Base-by-base conservation (phyloP, 257 asterid genomes). In the Pogostemon cablin region DNA sequence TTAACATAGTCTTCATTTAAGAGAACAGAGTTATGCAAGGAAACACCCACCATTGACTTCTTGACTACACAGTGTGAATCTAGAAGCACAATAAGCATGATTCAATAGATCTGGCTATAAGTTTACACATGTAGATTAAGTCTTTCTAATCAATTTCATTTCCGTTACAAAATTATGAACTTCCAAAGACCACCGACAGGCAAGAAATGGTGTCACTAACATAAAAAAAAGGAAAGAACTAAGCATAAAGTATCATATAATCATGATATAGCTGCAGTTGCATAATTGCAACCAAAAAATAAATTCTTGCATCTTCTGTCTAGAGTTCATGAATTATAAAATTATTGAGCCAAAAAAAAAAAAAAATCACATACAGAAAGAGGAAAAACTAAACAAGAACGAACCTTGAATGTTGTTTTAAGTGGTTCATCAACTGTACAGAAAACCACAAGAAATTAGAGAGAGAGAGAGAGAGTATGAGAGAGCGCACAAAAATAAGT, bases 391-490 rank as follows among this genome's bases (percentile, higher is more conserved):
- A 38, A 54, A 44, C 25, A 52, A 68, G 15, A 39, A 39, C 75
- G 58, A 73, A 88, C 92, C 92, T 86, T 72, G 75, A 86, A 86
- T 67, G 95, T 86, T 68, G 69, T 82, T 72, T 76, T 78, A 60
- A 81, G 83, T 35, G 86, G 44, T 46, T 82, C 95, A 60, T 88
- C 95, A 68, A 83, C 95, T 88, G 90, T 82, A 73, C 43, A 68
- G 17, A 78, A 73, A 64, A 46, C 52, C 57, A 9, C 58, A 72
- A 72, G 10, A 54, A 77, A 56, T 65, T 6, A 48, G 3, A n/a
- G 43, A 44, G 1, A 34, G 20, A 73, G 5, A 34, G 5, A 34
- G 41, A 42, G 15, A 40, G 12, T 35, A n/a, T n/a, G 20, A 73
- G 5, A 34, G 5, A 34, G 41, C 37, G 3, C 38, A 25, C 25